Conservation (phyloP, 2,329 filamentous ascomycete genomes). For the Elsinoe ampelina region DNA sequence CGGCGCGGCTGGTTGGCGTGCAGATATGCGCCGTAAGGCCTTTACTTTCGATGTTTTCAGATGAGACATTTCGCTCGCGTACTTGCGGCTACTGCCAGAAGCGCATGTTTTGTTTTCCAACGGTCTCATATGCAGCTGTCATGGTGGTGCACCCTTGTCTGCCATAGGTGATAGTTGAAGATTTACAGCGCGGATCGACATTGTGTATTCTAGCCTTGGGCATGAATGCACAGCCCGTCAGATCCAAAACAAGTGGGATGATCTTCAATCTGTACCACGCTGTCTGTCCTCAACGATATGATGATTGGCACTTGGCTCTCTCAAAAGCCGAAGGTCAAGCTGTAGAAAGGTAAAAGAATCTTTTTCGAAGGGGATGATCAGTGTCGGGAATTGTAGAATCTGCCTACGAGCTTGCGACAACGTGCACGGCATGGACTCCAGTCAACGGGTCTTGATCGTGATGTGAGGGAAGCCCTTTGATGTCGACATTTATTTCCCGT, state of each 20-base stretch:
- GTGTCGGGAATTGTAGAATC: neutral
- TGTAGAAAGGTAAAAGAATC: neutral
- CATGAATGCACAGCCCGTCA: neutral
- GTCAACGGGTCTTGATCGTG: too few species aligned
- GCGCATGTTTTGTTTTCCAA: neutral
- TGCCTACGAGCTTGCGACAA: too few species aligned
- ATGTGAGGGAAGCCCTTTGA: too few species aligned
- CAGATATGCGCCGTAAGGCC: neutral
- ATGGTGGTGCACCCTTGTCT: neutral
- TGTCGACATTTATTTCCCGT: too few species aligned
- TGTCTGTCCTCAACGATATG: neutral
- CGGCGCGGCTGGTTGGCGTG: neutral
- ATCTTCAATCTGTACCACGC: conserved; percentile 2
- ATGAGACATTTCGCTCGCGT: neutral
- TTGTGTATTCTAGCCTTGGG: neutral
- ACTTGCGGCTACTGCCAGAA: neutral
- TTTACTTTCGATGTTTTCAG: neutral
- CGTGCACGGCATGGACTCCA: too few species aligned
- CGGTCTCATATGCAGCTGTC: neutral
- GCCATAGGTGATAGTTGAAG: neutral
- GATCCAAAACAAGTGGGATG: neutral
- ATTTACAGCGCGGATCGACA: neutral
- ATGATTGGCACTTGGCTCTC: neutral
- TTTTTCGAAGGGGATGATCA: neutral
- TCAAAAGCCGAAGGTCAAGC: neutral